Percentiles rank a stretch among this genome's conserved stretches.
Evolutionary conservation across 345 rosid genomes (phyloP).

Genomic region (Murraya koenigii): DNA sequence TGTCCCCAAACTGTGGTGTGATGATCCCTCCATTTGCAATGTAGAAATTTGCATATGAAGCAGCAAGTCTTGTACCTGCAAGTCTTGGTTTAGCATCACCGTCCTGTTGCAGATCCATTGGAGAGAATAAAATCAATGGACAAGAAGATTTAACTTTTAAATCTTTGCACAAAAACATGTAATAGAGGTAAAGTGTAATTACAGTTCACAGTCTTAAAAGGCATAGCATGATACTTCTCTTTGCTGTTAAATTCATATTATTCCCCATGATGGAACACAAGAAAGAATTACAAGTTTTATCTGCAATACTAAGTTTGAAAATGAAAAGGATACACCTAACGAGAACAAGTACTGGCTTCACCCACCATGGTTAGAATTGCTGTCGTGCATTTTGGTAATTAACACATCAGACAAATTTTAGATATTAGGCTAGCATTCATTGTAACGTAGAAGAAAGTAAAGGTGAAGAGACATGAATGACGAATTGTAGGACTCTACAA

Average conservation of each 20-base stretch:
- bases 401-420: background rate
- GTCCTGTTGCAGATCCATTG: constrained; percentile 32
- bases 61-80: constrained; percentile 81
- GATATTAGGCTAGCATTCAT: background rate
- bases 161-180: background rate
- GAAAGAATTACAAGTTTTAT: background rate
- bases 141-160: background rate
- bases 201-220: background rate
- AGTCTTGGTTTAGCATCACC: constrained; percentile 61
- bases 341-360: background rate
- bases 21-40: constrained; percentile 75
- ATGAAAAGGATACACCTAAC: background rate
- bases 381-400: background rate
- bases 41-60: constrained; percentile 80
- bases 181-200: background rate
- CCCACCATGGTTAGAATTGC: background rate
- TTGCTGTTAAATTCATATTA: no score
- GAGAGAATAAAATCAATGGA: constrained; percentile 6
- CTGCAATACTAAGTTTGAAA: background rate
- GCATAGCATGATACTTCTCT: background rate
- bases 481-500: background rate
- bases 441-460: background rate
- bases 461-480: constrained; percentile 9
- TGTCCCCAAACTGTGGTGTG: constrained; percentile 78
- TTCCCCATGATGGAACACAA: background rate